Base-by-base conservation (phyloP, 2,329 filamentous ascomycete species). In the Colletotrichum phormii region DNA sequence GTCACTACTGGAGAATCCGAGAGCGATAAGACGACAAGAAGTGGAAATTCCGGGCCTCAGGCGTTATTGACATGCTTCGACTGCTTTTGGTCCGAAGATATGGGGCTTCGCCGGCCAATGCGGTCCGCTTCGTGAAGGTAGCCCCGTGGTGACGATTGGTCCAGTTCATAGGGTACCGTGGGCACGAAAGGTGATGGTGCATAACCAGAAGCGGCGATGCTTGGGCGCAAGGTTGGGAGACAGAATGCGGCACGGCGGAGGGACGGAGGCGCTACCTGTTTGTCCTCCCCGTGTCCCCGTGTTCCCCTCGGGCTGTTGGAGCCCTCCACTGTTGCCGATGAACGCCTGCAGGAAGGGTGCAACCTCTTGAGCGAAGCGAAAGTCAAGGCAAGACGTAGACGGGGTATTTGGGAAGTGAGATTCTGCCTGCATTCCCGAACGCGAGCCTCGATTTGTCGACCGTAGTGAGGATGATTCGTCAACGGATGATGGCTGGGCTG, bases 321-420 rank as follows among this genome's bases (percentile, higher is more conserved):
- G 46, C 46, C 42, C 24, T 72, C 42, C 49, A 18, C 37, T 15
- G 15, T 63, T 46, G 59, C 60, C 53, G 59, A 60, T 8, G 66
- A 68, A 63, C 69, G 42, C 53, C 54, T 72, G 66, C 60, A 72
- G n/a, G 46, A 42, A 72, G 70, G 70, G 65, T 69, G 64, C 64
- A 57, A 33, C 37, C 58, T 42, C 35, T 26, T 42, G 7, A n/a
- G 24, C 54, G 64, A 64, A 57, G 26, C 26, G 26, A 29, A 57
- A 37, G 33, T 35, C 42, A 55, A 54, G 57, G 61, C 68, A 51
- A 46, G 35, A 37, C 55, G 49, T 15, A n/a, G 53, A 26, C 35
- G 46, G 5, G n/a, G n/a, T 33, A n/a, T 42, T 42, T 42, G 37
- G 13, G 37, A 59, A 59, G 13, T 37, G 54, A 46, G 64, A 67